Percentiles rank a stretch among this genome's conserved stretches.
phyloP scores from a whole-genome alignment of 345 rosid species.

The Conringia planisiliqua region DNA sequence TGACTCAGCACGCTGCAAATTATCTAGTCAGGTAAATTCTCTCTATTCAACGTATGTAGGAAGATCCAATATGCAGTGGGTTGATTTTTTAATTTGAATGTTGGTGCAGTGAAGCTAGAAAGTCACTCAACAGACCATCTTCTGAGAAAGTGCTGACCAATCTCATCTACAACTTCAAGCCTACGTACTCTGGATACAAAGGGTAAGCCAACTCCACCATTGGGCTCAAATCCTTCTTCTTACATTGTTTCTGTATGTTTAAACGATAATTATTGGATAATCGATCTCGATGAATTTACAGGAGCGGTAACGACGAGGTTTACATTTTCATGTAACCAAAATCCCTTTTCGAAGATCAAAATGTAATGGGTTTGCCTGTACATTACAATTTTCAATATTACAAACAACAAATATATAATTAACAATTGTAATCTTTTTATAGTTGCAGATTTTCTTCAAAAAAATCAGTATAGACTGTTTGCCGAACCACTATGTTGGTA shows the following conservation, averaged over 20 bases:
- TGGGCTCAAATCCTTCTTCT: too few species aligned
- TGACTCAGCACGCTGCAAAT: conserved; percentile 84
- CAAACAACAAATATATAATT: too few species aligned
- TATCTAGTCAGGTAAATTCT: conserved; percentile 62
- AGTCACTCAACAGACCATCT: conserved; percentile 61
- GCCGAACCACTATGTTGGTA: too few species aligned
- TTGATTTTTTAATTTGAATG: neutral
- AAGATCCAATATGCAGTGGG: neutral
- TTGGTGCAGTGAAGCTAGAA: conserved; percentile 74
- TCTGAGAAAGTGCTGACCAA: conserved; percentile 54
- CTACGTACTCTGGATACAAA: conserved; percentile 71
- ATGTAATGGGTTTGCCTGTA: too few species aligned
- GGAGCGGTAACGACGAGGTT: conserved; percentile 54
- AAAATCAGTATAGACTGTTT: too few species aligned
- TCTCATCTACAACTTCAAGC: conserved; percentile 76
- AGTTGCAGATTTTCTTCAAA: too few species aligned
- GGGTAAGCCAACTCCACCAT: conserved; percentile 59
- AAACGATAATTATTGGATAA: neutral
- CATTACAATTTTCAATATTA: too few species aligned
- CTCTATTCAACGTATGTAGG: neutral
- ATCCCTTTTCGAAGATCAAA: conserved; percentile 1
- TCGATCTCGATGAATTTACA: conserved; percentile 13
- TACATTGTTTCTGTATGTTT: neutral
- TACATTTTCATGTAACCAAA: conserved; percentile 52
- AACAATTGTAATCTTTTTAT: too few species aligned